Percentiles rank a stretch among this genome's conserved stretches.
Conservation (phyloP, 1,284 basidiomycete species). For the Mycosarcoma maydis region DNA sequence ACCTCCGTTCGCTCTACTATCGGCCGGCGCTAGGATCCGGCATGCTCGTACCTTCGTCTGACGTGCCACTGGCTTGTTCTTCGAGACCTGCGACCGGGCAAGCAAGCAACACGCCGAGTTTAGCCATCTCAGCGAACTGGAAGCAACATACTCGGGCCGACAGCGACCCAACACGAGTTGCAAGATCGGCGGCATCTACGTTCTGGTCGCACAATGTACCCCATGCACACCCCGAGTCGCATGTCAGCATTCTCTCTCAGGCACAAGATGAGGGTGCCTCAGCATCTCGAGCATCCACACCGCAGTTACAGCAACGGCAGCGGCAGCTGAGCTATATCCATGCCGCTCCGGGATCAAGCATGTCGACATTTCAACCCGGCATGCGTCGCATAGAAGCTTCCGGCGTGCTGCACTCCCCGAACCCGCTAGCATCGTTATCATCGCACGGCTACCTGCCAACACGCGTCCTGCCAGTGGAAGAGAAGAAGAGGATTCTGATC, state of each 20-base stretch:
- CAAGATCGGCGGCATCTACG: constrained; percentile 16
- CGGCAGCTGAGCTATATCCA: constrained; percentile 43
- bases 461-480: constrained; percentile 79
- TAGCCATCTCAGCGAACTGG: constrained; percentile 3
- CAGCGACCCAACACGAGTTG: constrained; percentile 14
- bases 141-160: constrained; percentile 17
- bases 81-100: neutral
- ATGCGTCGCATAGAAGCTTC: constrained; percentile 5
- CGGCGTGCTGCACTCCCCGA: neutral
- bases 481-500: constrained; percentile 87
- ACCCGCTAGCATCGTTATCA: constrained; percentile 1
- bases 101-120: neutral
- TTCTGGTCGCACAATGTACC: constrained; percentile 40
- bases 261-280: constrained; percentile 5
- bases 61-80: constrained; percentile 3
- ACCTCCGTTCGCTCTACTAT: constrained; percentile 45
- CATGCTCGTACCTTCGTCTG: constrained; percentile 29
- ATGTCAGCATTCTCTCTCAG: constrained; percentile 38
- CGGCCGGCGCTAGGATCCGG: constrained; percentile 40
- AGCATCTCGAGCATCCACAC: neutral
- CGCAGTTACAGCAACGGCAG: constrained; percentile 1
- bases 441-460: constrained; percentile 79
- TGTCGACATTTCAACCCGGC: constrained; percentile 14
- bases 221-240: constrained; percentile 36
- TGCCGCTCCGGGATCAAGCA: constrained; percentile 23